Evolutionary conservation across 257 asterid species (phyloP), one percentile per base, ranked within the genome.

Genomic region (Solanum bulbocastanum): DNA sequence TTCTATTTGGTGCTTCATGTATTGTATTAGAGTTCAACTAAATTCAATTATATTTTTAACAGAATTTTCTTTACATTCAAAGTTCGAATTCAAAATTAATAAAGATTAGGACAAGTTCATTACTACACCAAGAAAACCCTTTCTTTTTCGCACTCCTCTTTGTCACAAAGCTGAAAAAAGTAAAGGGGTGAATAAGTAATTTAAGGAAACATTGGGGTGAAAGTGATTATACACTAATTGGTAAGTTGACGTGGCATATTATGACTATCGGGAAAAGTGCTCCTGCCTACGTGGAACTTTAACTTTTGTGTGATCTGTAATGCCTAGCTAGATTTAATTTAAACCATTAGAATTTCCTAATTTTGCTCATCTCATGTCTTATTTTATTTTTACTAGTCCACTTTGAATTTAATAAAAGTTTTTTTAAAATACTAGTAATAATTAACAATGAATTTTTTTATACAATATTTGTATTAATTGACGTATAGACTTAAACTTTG

Each of bases 41-140:
- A 20, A 20, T 56, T 56, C 0, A 1, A 56, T 56, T 56, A 0
- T 56, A 18, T 1, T 56, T 56, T 2, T 18, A 56, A 56, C 3
- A 56, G 0, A 56, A 56, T 0, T 18, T 56, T 56, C 10, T 56
- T 56, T 1, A 20, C 1, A 20, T 56, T 56, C 11, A 20, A 56
- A 6, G 0, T 56, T 20, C 1, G 1, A 56, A 56, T 56, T 0
- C 65, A 20, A 56, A 56, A 56, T 18, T 0, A 56, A 56, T 56
- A 20, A 56, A 52, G 7, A 3, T 6, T 56, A 4, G 1, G 18
- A 56, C 4, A 56, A 0, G 18, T 56, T 56, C 10, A 18, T 7
- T 0, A 18, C 0, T 7, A 3, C 20, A 46, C n/a, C 0, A 49
- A 16, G 6, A 49, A 16, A 52, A 2, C 2, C 1, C 4, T 18